A percentile compares a stretch with the other conserved stretches of the same genome.
phyloP scores from a whole-genome alignment of 306 rosid genomes.

The Canavalia ensiformis region DNA sequence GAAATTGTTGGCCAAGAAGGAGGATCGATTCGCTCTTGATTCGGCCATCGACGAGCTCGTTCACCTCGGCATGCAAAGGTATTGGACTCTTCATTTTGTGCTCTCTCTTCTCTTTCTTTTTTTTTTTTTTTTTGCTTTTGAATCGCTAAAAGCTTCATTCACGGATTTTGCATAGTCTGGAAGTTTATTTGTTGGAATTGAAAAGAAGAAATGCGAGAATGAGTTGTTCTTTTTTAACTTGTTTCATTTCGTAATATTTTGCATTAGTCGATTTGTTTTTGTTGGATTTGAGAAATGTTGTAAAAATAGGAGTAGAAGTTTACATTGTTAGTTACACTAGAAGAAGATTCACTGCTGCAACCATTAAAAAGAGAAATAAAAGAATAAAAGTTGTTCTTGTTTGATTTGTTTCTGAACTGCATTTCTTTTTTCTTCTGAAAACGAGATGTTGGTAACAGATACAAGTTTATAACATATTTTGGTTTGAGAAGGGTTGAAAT shows the following conservation, averaged over 20 bases:
- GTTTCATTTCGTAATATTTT: background rate
- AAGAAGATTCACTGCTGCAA: constrained; percentile 10
- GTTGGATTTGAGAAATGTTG: constrained; percentile 30
- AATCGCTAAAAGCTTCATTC: constrained; percentile 1
- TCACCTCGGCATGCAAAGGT: constrained; percentile 93
- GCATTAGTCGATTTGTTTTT: background rate
- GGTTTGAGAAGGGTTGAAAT: constrained; percentile 32
- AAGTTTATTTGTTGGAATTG: background rate
- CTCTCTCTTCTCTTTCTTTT: background rate
- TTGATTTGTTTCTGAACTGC: constrained; percentile 17
- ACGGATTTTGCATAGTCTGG: background rate
- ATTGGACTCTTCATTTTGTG: constrained; percentile 18
- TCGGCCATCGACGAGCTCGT: constrained; percentile 86
- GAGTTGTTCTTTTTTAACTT: background rate
- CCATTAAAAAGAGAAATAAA: background rate
- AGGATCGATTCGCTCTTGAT: constrained; percentile 75
- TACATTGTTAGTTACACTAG: constrained; percentile 4
- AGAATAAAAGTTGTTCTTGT: constrained; percentile 4
- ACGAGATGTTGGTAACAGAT: background rate
- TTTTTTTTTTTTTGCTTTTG: background rate
- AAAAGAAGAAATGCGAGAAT: background rate
- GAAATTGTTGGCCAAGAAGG: constrained; percentile 89
- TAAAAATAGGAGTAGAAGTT: constrained; percentile 7
- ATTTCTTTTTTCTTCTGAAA: background rate
- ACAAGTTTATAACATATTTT: background rate